Percentiles rank a stretch among this genome's conserved stretches.
Conservation (phyloP, 129 eudicot species). For the Flaveria sonorensis region DNA sequence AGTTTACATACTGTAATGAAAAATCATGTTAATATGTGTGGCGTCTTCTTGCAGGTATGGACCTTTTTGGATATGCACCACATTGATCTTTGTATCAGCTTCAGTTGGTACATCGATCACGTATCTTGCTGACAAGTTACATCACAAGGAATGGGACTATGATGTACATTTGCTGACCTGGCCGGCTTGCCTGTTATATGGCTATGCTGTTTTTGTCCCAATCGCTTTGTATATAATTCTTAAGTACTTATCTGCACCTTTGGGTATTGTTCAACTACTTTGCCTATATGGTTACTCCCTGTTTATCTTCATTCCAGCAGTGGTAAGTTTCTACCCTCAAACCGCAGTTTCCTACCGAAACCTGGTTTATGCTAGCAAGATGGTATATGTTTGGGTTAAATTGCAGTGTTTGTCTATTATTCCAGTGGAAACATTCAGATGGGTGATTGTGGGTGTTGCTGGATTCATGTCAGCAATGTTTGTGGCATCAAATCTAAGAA, state of each 20-base stretch:
- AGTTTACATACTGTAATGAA: background rate
- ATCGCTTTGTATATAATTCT: slow-evolving; percentile 57
- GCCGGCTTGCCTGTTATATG: slow-evolving; percentile 85
- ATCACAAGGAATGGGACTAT: slow-evolving; percentile 62
- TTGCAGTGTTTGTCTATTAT: slow-evolving; percentile 67
- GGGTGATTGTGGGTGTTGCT: slow-evolving; percentile 78
- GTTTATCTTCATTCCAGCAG: slow-evolving; percentile 78
- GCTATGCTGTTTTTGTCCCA: slow-evolving; percentile 68
- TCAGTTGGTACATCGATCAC: slow-evolving; percentile 66
- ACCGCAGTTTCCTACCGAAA: too few relatives aligned
- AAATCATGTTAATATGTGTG: background rate
- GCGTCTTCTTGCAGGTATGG: slow-evolving; percentile 54
- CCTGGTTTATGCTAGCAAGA: background rate
- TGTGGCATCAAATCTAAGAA: slow-evolving; percentile 71
- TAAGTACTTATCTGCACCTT: slow-evolving; percentile 85
- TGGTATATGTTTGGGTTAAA: slow-evolving; percentile 7
- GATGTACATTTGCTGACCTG: slow-evolving; percentile 71
- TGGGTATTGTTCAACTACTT: slow-evolving; percentile 72
- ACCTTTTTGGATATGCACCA: slow-evolving; percentile 81
- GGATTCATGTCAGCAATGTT: slow-evolving; percentile 83
- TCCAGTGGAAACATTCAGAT: slow-evolving; percentile 59
- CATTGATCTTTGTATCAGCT: slow-evolving; percentile 74
- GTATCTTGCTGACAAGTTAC: slow-evolving; percentile 59
- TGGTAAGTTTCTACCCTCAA: slow-evolving; percentile 43
- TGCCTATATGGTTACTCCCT: slow-evolving; percentile 84